These are phyloP conservation scores for Chenopodium formosanum DNA, from an alignment of 148 eudicot species.

Conservation along the genomic window DNA sequence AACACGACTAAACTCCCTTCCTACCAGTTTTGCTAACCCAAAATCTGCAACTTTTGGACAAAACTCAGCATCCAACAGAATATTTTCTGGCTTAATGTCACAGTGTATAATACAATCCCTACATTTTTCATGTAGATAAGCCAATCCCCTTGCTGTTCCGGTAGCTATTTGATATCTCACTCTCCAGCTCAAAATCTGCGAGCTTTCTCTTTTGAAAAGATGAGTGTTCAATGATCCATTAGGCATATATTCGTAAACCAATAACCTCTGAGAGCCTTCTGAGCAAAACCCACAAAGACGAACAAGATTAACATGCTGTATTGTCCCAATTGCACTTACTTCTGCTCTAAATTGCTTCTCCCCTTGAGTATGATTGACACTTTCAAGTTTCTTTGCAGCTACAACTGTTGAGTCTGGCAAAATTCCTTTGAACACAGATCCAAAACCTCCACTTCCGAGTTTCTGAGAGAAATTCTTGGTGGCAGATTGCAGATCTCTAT, in stretches of 20 bases:
- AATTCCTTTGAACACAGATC: conserved; percentile 56
- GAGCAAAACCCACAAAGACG: conserved; percentile 60
- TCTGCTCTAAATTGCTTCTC: conserved; percentile 63
- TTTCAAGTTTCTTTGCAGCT: conserved; percentile 58
- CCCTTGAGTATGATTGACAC: conserved; percentile 36
- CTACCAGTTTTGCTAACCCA: conserved; percentile 59
- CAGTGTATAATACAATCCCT: conserved; percentile 52
- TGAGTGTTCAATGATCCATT: conserved; percentile 54
- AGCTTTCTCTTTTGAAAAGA: conserved; percentile 29
- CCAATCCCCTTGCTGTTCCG: conserved; percentile 45
- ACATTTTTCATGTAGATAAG: conserved; percentile 48
- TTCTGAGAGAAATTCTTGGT: conserved; percentile 54
- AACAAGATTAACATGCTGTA: conserved; percentile 64
- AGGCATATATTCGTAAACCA: conserved; percentile 57
- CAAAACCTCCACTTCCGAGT: conserved; percentile 61
- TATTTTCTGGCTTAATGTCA: conserved; percentile 62
- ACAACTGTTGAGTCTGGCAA: conserved; percentile 42
- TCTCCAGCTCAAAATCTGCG: conserved; percentile 36
- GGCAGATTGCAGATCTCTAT: conserved; percentile 43
- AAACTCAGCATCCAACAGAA: conserved; percentile 42
- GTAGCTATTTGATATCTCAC: conserved; percentile 39
- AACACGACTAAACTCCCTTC: conserved; percentile 57
- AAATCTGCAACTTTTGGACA: conserved; percentile 56
- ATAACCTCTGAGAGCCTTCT: conserved; percentile 38
- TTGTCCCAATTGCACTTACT: conserved; percentile 61